Evolutionary conservation across 176 grass and related monocot genomes (phyloP).

Genomic region (Oryza longistaminata): DNA sequence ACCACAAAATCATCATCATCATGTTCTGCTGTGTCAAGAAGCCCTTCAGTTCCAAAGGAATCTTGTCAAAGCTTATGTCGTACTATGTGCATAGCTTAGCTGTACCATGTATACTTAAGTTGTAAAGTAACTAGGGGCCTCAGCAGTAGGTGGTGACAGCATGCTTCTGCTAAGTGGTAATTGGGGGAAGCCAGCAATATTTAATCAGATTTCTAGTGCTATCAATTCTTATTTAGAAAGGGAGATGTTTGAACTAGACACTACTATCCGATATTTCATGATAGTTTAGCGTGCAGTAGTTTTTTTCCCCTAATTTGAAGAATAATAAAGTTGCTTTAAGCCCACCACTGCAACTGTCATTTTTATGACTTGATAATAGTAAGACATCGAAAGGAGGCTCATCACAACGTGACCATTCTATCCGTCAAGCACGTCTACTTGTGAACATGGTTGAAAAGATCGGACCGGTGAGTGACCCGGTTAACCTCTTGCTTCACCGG

Average conservation of each 20-base stretch:
- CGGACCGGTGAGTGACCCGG: too few relatives aligned
- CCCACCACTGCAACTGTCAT: not conserved
- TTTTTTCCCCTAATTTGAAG: not conserved
- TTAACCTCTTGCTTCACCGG: too few relatives aligned
- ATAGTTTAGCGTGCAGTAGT: not conserved
- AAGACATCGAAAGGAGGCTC: too few relatives aligned
- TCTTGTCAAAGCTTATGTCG: not conserved
- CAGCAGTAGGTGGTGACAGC: not conserved
- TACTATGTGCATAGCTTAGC: constrained; percentile 44
- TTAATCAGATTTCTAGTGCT: not conserved
- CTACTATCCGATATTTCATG: not conserved
- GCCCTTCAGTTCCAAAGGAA: not conserved
- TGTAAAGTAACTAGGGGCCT: constrained; percentile 34
- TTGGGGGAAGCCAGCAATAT: not conserved
- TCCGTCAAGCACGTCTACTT: too few relatives aligned
- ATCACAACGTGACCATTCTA: too few relatives aligned
- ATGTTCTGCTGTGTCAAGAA: not conserved
- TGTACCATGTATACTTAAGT: constrained; percentile 41
- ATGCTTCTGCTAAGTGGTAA: not conserved
- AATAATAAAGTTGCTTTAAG: not conserved
- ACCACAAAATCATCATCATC: not conserved
- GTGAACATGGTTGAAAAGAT: too few relatives aligned
- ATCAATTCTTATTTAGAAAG: not conserved
- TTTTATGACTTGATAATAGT: not conserved
- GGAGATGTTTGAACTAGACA: not conserved